phyloP scores from a whole-genome alignment of 768 basidiomycete genomes.

The Candolleomyces eurysporus region DNA sequence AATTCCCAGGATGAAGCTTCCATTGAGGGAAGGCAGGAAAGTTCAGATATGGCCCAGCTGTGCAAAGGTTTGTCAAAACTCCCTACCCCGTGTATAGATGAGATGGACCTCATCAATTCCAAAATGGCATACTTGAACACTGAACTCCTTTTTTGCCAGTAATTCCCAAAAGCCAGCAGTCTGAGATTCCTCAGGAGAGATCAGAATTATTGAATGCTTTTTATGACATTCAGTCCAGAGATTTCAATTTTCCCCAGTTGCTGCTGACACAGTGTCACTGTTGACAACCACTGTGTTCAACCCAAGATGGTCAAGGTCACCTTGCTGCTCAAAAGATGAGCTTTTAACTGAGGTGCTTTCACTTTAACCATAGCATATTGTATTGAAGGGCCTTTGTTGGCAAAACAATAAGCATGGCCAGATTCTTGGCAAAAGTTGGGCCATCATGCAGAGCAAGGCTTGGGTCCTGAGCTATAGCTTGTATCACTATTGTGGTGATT shows the following conservation, averaged over 20 bases:
- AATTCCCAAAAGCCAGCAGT: conserved; percentile 17
- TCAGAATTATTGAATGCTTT: conserved; percentile 15
- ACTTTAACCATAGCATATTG: conserved; percentile 19
- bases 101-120: conserved; percentile 28
- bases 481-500: neutral
- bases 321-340: neutral
- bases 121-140: conserved; percentile 17
- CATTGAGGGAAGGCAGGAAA: conserved; percentile 9
- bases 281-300: conserved; percentile 21
- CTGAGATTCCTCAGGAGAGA: conserved; percentile 22
- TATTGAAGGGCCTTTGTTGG: conserved; percentile 22
- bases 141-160: conserved; percentile 15
- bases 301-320: conserved; percentile 8
- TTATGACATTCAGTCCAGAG: conserved; percentile 17
- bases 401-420: conserved; percentile 17
- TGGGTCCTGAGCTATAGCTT: conserved; percentile 10
- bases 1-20: conserved; percentile 13
- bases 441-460: neutral
- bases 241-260: conserved; percentile 7
- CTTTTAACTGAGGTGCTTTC: neutral
- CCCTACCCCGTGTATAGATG: conserved; percentile 19
- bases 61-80: conserved; percentile 19
- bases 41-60: conserved; percentile 20
- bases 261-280: conserved; percentile 9
- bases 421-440: conserved; percentile 12